A percentile compares a stretch with the other conserved stretches of the same genome.
Conservation (phyloP, 2,329 filamentous ascomycete genomes). For the Sarocladium strictum region DNA sequence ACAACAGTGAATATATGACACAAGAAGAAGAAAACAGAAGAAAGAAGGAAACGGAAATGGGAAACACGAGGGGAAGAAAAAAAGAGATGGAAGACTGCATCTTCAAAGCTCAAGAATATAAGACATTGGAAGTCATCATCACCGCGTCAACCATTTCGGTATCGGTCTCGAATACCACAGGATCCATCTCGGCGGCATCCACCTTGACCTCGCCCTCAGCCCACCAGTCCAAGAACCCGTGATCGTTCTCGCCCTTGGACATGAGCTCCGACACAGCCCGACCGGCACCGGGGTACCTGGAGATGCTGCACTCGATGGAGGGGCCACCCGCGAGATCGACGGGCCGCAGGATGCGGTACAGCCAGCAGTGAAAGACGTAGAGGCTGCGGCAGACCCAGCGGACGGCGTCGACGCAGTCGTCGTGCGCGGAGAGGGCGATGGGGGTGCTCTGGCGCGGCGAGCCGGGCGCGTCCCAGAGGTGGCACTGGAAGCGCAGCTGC, state of each 20-base stretch:
- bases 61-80: background rate
- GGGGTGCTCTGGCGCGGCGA: background rate
- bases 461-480: background rate
- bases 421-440: background rate
- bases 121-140: no score
- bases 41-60: background rate
- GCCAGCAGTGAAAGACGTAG: background rate
- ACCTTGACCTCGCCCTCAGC: background rate
- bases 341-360: background rate
- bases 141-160: background rate
- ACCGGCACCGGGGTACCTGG: background rate
- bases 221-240: conserved; percentile 7
- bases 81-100: no score
- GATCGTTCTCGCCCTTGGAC: background rate
- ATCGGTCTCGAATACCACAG: background rate
- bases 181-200: background rate
- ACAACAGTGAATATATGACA: background rate
- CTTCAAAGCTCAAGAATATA: no score
- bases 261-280: background rate
- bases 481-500: background rate
- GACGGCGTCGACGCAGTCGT: background rate
- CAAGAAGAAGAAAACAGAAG: background rate
- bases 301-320: background rate
- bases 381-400: background rate
- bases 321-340: background rate